A percentile compares a stretch with the other conserved stretches of the same genome.
Conservation (phyloP, 345 rosid genomes). For the Populus davidiana region DNA sequence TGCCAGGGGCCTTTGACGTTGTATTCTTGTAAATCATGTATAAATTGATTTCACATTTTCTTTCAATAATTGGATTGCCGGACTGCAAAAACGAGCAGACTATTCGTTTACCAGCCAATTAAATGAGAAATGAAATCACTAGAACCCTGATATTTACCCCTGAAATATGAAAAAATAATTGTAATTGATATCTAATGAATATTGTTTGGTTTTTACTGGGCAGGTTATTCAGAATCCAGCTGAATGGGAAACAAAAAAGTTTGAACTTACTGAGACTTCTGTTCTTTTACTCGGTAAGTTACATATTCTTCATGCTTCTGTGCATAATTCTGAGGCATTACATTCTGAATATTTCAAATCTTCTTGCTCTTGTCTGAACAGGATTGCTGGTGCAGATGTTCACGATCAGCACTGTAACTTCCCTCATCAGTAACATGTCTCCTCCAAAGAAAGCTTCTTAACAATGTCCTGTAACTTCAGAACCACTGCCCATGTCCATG, state of each 20-base stretch:
- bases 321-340: neutral
- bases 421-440: constrained; percentile 65
- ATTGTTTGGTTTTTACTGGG: neutral
- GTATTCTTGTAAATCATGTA: neutral
- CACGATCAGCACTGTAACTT: constrained; percentile 31
- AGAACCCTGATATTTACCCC: neutral
- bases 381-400: constrained; percentile 48
- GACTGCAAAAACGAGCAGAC: neutral
- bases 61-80: too few relatives aligned
- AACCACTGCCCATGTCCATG: neutral
- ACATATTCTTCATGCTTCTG: neutral
- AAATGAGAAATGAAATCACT: neutral
- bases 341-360: neutral
- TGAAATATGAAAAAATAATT: neutral
- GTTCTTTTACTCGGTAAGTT: constrained; percentile 43
- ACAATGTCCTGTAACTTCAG: neutral
- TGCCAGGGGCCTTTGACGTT: too few relatives aligned
- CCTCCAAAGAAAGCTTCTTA: constrained; percentile 66
- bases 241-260: constrained; percentile 35
- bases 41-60: neutral
- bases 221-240: constrained; percentile 31
- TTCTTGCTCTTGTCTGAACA: constrained; percentile 15
- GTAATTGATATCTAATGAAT: neutral
- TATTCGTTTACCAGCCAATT: neutral
- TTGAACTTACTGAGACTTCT: constrained; percentile 32